Evolutionary conservation across 768 basidiomycete genomes (phyloP).

Genomic region (Macrolepiota fuliginosa): DNA sequence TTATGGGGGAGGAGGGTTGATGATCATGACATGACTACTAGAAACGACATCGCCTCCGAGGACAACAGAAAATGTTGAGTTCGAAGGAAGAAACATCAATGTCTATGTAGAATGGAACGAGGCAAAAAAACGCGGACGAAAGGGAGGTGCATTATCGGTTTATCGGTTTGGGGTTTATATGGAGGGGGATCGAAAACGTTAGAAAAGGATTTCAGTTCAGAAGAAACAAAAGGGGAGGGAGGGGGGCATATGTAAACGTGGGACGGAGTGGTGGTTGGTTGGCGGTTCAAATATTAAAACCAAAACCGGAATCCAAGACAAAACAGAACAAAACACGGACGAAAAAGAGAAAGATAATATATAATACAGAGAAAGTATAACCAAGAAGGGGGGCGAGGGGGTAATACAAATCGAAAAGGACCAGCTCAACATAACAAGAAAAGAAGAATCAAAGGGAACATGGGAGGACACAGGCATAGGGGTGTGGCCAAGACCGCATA

Average conservation of each 20-base stretch:
- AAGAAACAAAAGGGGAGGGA: not conserved
- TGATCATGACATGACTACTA: not conserved
- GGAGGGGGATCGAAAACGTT: not conserved
- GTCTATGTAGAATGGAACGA: not conserved
- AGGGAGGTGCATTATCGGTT: not conserved
- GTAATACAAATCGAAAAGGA: constrained; percentile 2
- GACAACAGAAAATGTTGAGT: too few relatives aligned
- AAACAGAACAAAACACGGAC: not conserved
- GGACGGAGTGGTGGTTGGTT: not conserved
- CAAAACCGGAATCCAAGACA: not conserved
- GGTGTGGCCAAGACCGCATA: not conserved
- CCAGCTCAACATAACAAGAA: not conserved
- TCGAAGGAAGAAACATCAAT: not conserved
- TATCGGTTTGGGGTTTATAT: not conserved
- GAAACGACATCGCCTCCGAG: not conserved
- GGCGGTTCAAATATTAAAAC: not conserved
- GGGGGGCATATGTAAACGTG: not conserved
- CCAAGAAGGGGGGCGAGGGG: not conserved
- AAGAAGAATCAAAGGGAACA: not conserved
- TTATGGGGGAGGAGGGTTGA: not conserved
- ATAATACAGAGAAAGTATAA: not conserved
- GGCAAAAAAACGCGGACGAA: not conserved
- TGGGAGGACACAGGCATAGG: not conserved
- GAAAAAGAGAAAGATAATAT: not conserved
- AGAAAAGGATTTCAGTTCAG: not conserved